These are phyloP conservation scores for Hibiscus tridactylites DNA, from an alignment of 345 rosid genomes.

Conservation along the genomic window DNA sequence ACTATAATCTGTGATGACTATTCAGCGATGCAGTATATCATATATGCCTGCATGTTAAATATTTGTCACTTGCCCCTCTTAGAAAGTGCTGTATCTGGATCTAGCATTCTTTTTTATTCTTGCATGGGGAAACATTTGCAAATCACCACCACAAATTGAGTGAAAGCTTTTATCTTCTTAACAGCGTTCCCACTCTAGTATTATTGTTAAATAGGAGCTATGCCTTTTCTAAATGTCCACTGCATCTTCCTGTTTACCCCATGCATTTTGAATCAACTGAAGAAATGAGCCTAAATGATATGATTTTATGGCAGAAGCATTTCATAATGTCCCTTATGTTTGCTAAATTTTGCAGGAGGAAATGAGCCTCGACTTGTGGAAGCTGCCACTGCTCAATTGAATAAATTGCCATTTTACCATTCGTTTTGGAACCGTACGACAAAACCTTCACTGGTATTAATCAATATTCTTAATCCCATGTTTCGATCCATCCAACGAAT, in stretches of 20 bases:
- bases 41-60: not conserved
- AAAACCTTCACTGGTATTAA: conserved; percentile 77
- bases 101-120: too few species aligned
- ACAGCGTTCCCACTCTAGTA: not conserved
- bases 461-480: not conserved
- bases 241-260: not conserved
- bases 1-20: not conserved
- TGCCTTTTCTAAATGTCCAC: not conserved
- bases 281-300: not conserved
- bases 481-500: not conserved
- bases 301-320: not conserved
- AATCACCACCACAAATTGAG: not conserved
- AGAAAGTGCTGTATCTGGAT: not conserved
- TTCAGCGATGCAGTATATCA: not conserved
- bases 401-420: conserved; percentile 83
- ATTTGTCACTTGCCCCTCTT: not conserved
- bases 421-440: conserved; percentile 99
- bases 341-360: conserved; percentile 53
- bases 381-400: conserved; percentile 72
- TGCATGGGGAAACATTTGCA: not conserved
- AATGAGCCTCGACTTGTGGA: conserved; percentile 81
- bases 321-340: not conserved
- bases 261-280: not conserved
- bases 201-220: not conserved
- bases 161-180: not conserved